Conservation (phyloP, 352 stramenopile genomes). For the Globisporangium uncinulatum region DNA sequence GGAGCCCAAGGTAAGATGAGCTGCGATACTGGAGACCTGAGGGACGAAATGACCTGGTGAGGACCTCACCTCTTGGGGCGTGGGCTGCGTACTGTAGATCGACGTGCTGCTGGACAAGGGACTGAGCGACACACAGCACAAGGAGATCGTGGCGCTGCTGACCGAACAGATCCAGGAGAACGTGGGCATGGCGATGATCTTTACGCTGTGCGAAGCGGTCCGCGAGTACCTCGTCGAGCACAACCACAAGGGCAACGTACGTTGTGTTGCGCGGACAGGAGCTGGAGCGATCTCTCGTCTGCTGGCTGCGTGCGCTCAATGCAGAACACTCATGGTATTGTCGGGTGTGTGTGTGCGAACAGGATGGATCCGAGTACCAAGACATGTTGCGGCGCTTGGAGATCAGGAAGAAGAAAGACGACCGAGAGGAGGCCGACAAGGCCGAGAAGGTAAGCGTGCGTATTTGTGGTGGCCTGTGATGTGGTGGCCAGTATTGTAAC, state of each 20-base stretch:
- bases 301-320: background rate
- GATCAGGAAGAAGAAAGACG: slow-evolving; percentile 75
- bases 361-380: slow-evolving; percentile 86
- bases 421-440: slow-evolving; percentile 49
- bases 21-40: too few species aligned
- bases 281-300: background rate
- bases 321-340: background rate
- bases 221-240: slow-evolving; percentile 86
- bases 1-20: slow-evolving; percentile 38
- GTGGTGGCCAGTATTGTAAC: background rate
- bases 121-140: slow-evolving; percentile 68
- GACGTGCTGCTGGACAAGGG: slow-evolving; percentile 77
- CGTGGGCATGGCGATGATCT: slow-evolving; percentile 86
- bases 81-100: slow-evolving; percentile 23
- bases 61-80: background rate
- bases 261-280: slow-evolving; percentile 4
- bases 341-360: background rate
- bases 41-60: background rate
- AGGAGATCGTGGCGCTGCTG: slow-evolving; percentile 69
- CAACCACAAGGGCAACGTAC: slow-evolving; percentile 79
- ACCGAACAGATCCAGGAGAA: slow-evolving; percentile 68
- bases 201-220: slow-evolving; percentile 76
- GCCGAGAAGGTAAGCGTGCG: slow-evolving; percentile 24
- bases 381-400: slow-evolving; percentile 85
- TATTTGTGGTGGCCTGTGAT: too few species aligned